A percentile compares a stretch with the other conserved stretches of the same genome.
phyloP scores from a whole-genome alignment of 495 filamentous ascomycete genomes.

The Lasiosphaeriaceae sp. region DNA sequence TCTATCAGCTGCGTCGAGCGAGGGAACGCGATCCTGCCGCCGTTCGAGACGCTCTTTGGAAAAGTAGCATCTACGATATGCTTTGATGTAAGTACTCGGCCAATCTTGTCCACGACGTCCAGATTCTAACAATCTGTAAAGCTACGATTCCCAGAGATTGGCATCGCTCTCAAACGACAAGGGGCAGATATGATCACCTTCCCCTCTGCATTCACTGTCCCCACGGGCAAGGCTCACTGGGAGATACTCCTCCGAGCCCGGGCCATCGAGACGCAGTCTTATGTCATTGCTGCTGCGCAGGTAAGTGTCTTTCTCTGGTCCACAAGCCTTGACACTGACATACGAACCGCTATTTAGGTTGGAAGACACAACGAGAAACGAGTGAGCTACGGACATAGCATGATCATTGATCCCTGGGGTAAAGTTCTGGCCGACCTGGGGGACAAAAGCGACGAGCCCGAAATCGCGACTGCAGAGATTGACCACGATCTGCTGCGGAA shows the following conservation, averaged over 20 bases:
- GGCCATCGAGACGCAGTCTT: conserved; percentile 87
- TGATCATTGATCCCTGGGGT: conserved; percentile 89
- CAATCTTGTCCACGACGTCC: neutral
- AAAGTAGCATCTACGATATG: conserved; percentile 77
- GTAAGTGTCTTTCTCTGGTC: no score
- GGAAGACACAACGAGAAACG: conserved; percentile 69
- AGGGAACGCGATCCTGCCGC: conserved; percentile 43
- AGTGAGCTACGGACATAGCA: conserved; percentile 81
- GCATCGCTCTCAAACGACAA: conserved; percentile 50
- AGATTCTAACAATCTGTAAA: neutral
- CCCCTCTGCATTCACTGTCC: conserved; percentile 87
- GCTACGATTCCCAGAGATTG: conserved; percentile 73
- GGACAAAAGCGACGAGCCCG: conserved; percentile 38
- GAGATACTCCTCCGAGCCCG: conserved; percentile 69
- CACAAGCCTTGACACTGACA: no score
- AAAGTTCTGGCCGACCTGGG: conserved; percentile 62
- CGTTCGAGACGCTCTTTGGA: conserved; percentile 70
- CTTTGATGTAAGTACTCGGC: conserved; percentile 61
- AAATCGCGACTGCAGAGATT: conserved; percentile 46
- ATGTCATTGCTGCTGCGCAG: conserved; percentile 86
- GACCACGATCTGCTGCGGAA: conserved; percentile 42
- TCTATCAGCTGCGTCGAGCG: conserved; percentile 20
- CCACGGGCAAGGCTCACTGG: conserved; percentile 87
- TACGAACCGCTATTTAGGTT: neutral
- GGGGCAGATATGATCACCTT: conserved; percentile 75